Conservation (phyloP, 805 yeast genomes). For the Teunomyces panamensis region DNA sequence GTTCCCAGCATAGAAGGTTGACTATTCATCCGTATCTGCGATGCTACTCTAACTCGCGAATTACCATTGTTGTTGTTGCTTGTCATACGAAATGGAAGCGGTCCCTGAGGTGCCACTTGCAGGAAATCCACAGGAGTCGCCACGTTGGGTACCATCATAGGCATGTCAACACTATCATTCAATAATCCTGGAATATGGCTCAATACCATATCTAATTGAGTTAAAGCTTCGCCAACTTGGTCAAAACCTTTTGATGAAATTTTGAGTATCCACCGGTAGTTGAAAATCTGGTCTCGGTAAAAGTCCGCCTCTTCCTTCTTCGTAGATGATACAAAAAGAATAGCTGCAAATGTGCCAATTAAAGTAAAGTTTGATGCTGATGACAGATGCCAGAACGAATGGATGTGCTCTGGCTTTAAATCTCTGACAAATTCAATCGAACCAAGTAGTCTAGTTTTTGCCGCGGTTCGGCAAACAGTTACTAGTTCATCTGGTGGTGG, state of each 20-base stretch:
- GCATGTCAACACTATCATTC: constrained; percentile 35
- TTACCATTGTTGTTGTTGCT: not conserved
- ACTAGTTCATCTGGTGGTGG: constrained; percentile 36
- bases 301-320: constrained; percentile 57
- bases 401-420: constrained; percentile 77
- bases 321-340: constrained; percentile 63
- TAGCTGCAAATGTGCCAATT: constrained; percentile 85
- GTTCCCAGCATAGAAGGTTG: not conserved
- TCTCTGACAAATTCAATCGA: constrained; percentile 77
- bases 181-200: constrained; percentile 72
- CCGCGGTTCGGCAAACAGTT: constrained; percentile 78
- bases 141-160: constrained; percentile 35
- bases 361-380: constrained; percentile 75
- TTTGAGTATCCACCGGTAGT: constrained; percentile 73
- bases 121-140: constrained; percentile 19
- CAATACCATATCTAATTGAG: constrained; percentile 66
- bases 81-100: not conserved
- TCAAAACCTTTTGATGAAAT: constrained; percentile 74
- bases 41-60: not conserved
- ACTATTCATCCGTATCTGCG: constrained; percentile 6
- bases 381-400: constrained; percentile 87
- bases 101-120: not conserved
- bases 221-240: constrained; percentile 73
- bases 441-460: constrained; percentile 75
- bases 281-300: constrained; percentile 66